Evolutionary conservation across 2,329 filamentous ascomycete species (phyloP), one percentile per base, ranked within the genome.

Genomic region (Cytospora leucostoma): DNA sequence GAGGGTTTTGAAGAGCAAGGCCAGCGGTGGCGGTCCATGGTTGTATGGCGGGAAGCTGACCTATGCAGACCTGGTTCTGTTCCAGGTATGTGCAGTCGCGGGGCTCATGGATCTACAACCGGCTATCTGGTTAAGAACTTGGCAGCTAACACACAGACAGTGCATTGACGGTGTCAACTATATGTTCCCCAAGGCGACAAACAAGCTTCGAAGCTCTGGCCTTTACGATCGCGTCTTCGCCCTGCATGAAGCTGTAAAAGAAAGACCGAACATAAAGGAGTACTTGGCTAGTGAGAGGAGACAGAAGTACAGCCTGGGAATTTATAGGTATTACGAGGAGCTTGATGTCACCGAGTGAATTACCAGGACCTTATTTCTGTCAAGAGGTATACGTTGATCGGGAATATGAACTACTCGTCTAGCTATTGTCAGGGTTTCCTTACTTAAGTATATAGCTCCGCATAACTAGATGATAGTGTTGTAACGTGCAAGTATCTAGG

Each of bases 311-410:
- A 77, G 79, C 0, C 75, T 81, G 66, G 90, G 90, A 1, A 82
- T 94, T 51, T 94, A 86, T 72, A 81, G 91, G 40, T 78, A 90
- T 70, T 93, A 94, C 70, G 82, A 86, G 2, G 90, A 93, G 77
- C 74, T 94, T 57, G 90, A 93, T 68, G 67, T 77, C 51, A 75
- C 82, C 50, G 70, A 69, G 19, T 68, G 54, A 66, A 66, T 27
- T 27, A 27, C 27, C 4, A 2, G 27, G 27, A 4, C 27, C 27
- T 27, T 27, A 27, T 27, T 27, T 27, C 27, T 27, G 27, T 27
- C 27, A 27, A 44, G 40, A n/a, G 7, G 44, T 1, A 21, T 17
- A 47, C n/a, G 6, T 11, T 5, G n/a, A 12, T 13, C 35, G 8
- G 35, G 35, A 37, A 37, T 27, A 4, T 27, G 27, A 27, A 27